Conservation (phyloP, 129 eudicot genomes). For the Cynara cardunculus region DNA sequence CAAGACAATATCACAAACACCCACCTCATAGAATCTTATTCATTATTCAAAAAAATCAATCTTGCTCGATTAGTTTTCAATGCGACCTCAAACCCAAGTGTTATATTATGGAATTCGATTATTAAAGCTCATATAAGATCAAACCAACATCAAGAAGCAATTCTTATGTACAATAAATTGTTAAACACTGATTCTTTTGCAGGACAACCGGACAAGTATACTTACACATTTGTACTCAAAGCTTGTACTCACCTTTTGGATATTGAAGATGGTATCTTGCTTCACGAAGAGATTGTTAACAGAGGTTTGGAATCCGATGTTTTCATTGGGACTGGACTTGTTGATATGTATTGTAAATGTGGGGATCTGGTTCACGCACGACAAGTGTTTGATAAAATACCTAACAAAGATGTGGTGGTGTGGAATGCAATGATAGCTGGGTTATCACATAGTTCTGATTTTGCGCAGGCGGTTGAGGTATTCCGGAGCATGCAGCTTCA, state of each 20-base stretch:
- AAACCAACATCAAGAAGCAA: constrained; percentile 44
- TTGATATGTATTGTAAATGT: constrained; percentile 64
- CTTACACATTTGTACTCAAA: constrained; percentile 60
- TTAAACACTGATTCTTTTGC: neutral
- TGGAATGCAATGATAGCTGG: constrained; percentile 71
- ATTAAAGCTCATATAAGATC: constrained; percentile 58
- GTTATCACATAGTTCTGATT: constrained; percentile 41
- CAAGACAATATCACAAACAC: constrained; percentile 29
- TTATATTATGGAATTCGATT: constrained; percentile 47
- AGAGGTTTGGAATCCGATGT: constrained; percentile 50
- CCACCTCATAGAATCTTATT: constrained; percentile 47
- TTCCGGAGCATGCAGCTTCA: constrained; percentile 40
- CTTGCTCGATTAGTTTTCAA: constrained; percentile 45
- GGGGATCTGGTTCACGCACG: constrained; percentile 44
- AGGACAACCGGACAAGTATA: constrained; percentile 49
- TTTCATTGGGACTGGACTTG: constrained; percentile 55
- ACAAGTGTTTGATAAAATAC: constrained; percentile 59
- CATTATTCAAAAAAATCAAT: constrained; percentile 39
- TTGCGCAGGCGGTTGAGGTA: constrained; percentile 31
- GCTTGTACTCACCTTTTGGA: constrained; percentile 59
- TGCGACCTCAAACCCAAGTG: constrained; percentile 48
- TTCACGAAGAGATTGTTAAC: constrained; percentile 41
- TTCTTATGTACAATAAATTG: constrained; percentile 44
- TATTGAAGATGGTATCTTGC: constrained; percentile 36
- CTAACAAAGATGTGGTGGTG: constrained; percentile 50